Percentiles rank a stretch among this genome's conserved stretches.
phyloP scores from a whole-genome alignment of 140 eudicot species.

The Oenanthe javanica region DNA sequence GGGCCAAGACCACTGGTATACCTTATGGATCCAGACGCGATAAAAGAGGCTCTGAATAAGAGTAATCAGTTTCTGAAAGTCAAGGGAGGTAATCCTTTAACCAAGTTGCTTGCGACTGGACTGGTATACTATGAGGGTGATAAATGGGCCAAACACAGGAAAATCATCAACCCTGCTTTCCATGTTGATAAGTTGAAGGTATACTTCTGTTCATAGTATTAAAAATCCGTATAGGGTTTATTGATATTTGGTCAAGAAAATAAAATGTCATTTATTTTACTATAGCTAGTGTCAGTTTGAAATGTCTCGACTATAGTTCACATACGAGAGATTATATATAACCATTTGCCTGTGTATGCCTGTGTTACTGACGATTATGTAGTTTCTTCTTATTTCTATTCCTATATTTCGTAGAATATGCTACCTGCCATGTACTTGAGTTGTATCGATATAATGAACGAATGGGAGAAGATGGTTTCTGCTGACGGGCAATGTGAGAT shows the following conservation, averaged over 20 bases:
- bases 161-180: constrained; percentile 11
- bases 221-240: not conserved
- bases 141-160: constrained; percentile 9
- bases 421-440: not conserved
- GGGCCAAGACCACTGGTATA: constrained; percentile 9
- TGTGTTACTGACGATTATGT: not conserved
- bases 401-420: not conserved
- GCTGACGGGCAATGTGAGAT: not conserved
- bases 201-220: not conserved
- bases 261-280: not conserved
- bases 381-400: not conserved
- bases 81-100: not conserved
- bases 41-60: not conserved
- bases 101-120: not conserved
- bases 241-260: not conserved
- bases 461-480: constrained; percentile 12
- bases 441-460: not conserved
- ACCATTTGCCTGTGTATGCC: not conserved
- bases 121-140: not conserved
- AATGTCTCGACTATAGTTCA: not conserved
- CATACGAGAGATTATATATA: not conserved
- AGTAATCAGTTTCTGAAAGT: not conserved
- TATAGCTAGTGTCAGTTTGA: not conserved
- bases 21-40: not conserved
- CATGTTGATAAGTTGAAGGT: constrained; percentile 9